These are phyloP conservation scores for Musa troglodytarum DNA, from an alignment of 176 grass and related monocot species.

Conservation along the genomic window DNA sequence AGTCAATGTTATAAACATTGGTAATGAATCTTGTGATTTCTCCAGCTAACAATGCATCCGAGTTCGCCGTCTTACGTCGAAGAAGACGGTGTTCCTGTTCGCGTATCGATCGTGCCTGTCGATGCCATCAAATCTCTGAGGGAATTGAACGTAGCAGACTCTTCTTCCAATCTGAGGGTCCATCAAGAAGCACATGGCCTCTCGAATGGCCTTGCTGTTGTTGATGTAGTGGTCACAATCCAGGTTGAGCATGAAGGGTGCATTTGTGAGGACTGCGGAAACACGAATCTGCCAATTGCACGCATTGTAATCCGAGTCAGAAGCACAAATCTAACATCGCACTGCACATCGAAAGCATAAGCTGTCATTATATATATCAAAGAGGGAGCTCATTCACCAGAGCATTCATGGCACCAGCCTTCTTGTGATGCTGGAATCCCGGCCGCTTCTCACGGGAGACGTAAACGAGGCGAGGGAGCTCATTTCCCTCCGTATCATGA, in stretches of 20 bases:
- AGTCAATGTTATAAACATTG: neutral
- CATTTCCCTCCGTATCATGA: conserved; percentile 85
- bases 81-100: conserved; percentile 97
- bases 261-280: conserved; percentile 93
- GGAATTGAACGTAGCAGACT: conserved; percentile 96
- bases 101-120: conserved; percentile 81
- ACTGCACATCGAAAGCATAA: neutral
- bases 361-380: neutral
- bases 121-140: conserved; percentile 98
- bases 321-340: neutral
- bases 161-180: conserved; percentile 76
- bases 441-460: conserved; percentile 98
- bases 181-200: conserved; percentile 99
- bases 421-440: conserved; percentile 97
- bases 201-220: conserved; percentile 94
- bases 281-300: conserved; percentile 61
- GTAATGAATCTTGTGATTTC: no score
- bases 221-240: conserved; percentile 99
- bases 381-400: conserved; percentile 20
- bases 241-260: conserved; percentile 95
- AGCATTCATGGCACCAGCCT: conserved; percentile 98
- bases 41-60: no score
- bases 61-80: conserved; percentile 47
- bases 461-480: conserved; percentile 87
- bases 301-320: neutral